Base-by-base conservation (phyloP, 2,329 filamentous ascomycete genomes). In the Scleromitrula shiraiana region DNA sequence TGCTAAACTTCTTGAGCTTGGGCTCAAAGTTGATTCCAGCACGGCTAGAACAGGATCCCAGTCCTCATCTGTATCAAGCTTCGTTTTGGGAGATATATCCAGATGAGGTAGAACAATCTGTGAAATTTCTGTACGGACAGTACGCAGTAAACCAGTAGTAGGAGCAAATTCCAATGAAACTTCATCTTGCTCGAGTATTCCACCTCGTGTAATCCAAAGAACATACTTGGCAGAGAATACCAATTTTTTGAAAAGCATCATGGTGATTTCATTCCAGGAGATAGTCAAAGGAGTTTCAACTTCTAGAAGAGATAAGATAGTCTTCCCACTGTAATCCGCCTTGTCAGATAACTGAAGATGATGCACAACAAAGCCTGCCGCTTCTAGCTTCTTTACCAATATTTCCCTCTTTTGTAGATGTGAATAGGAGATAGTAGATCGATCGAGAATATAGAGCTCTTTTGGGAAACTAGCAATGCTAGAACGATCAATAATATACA, bases 151-250 rank as follows among this genome's bases (percentile, higher is more conserved):
- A 14, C 37, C 37, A 12, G 22, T 14, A 9, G 62, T 46, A 53
- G 59, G 54, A 24, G 57, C 59, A 29, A 29, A 29, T 29, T 29
- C 26, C 3, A 41, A 26, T 35, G 59, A 53, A 14, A 59, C 59
- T 33, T 54, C 56, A 7, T 24, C 37, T 27, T 57, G 52, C 35
- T 62, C 62, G 59, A 51, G 65, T 32, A 71, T 67, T 3, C 68
- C 70, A 4, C 68, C 69, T 0, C 63, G 61, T 0, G 71, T 72
- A 14, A 77, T 51, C 73, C 75, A 79, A 1, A 78, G 46, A 29
- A 29, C 26, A 29, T 29, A 29, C 26, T 29, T 29, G 26, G 26
- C 26, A 7, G 26, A 29, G 26, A 29, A 29, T 29, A 29, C 26
- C 26, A 29, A 29, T 29, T 12, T 29, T 12, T 29, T 29, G 26